These are phyloP conservation scores for Rhizopogon salebrosus DNA, from an alignment of 768 basidiomycete species.

Conservation along the genomic window DNA sequence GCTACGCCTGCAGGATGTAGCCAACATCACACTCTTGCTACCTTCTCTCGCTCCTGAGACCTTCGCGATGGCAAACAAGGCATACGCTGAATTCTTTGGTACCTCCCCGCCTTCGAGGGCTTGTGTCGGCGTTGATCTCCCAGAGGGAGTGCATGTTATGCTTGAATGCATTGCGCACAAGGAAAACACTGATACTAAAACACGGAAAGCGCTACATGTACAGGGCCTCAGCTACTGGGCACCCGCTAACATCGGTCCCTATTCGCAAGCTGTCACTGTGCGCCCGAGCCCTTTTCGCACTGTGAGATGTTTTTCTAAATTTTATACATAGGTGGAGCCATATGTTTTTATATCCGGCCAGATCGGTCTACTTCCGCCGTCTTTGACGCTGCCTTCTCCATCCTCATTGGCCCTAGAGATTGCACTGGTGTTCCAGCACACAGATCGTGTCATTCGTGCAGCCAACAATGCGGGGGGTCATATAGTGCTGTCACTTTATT, in stretches of 20 bases:
- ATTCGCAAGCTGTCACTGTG: slow-evolving; percentile 89
- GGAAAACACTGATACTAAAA: slow-evolving; percentile 10
- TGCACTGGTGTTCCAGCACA: slow-evolving; percentile 79
- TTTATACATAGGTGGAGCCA: slow-evolving; percentile 52
- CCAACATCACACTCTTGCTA: slow-evolving; percentile 79
- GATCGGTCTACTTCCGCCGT: slow-evolving; percentile 82
- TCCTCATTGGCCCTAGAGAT: slow-evolving; percentile 51
- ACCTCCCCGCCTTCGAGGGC: slow-evolving; percentile 90
- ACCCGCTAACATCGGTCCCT: slow-evolving; percentile 97
- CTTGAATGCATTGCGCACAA: slow-evolving; percentile 74
- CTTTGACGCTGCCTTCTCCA: slow-evolving; percentile 56
- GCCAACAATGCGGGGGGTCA: slow-evolving; percentile 59
- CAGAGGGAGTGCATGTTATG: slow-evolving; percentile 47
- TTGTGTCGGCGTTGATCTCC: slow-evolving; percentile 82
- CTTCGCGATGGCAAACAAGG: slow-evolving; percentile 71
- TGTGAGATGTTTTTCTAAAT: background rate
- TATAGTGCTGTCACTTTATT: slow-evolving; percentile 64
- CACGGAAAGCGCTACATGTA: slow-evolving; percentile 80
- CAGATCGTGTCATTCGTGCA: slow-evolving; percentile 51
- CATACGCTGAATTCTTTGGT: slow-evolving; percentile 82
- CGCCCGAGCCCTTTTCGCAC: slow-evolving; percentile 19
- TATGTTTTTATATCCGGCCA: slow-evolving; percentile 91
- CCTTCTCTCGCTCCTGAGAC: slow-evolving; percentile 62
- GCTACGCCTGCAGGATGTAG: slow-evolving; percentile 6
- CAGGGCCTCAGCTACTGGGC: slow-evolving; percentile 98